Evolutionary conservation across 1,284 basidiomycete genomes (phyloP), one percentile per base, ranked within the genome.

Genomic region (Pyrrhoderma noxium): DNA sequence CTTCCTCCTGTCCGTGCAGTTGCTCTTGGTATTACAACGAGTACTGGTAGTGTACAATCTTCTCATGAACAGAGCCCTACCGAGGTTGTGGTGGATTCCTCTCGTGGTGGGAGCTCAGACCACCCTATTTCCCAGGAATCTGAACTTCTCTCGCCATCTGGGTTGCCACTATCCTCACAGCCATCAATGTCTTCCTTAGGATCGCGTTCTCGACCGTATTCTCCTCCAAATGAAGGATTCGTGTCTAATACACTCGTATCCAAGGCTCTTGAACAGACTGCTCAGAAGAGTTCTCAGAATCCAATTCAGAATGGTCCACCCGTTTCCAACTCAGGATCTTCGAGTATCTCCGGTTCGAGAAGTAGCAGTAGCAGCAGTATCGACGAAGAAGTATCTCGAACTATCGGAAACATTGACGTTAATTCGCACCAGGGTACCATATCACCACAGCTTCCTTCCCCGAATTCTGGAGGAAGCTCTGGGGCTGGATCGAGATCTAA

Each of bases 341-440:
- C 70, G 5, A 70, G 68, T 43, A 63, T 63, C 18, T 64, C 61
- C 25, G 70, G 69, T 21, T 70, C 71, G 8, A 66, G 70, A 51
- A 67, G 65, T 53, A 31, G 27, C 27, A 63, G 68, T 27, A 60
- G 65, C 21, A 66, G 65, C 51, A 63, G 68, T 25, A 59, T 66
- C 22, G 67, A 69, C 35, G 68, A 66, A 16, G 74, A 77, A 18
- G 57, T 79, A 8, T 60, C 68, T 3, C 67, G 68, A 43, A 69
- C 70, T 13, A 68, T 76, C 43, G 69, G 64, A 14, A 64, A 63
- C 16, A 69, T 82, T 2, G 73, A 75, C 8, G 73, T 84, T 27
- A 76, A 69, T 54, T 79, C 75, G 0, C 72, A 71, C 31, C 59
- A 73, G 63, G 62, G 80, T 63, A 66, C 64, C 39, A 69, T 66